Evolutionary conservation across 371 early-diverging fungal species (phyloP).

Genomic region (Basidiobolus meristosporus): DNA sequence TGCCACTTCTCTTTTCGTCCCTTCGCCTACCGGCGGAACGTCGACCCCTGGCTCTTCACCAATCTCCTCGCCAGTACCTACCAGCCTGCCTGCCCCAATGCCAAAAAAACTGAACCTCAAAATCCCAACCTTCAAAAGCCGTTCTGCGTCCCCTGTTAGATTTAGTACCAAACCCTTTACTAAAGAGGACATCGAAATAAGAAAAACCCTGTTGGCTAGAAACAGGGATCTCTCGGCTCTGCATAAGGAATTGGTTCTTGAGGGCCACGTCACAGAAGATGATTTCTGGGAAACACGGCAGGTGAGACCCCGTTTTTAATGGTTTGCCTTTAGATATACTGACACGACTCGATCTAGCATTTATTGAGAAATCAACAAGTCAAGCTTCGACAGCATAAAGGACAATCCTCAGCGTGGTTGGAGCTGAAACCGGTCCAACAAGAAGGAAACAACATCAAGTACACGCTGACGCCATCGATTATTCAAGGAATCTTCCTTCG

Average conservation of each 20-base stretch:
- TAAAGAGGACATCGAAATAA: conserved; percentile 26
- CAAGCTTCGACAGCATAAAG: conserved; percentile 52
- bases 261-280: conserved; percentile 58
- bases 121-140: conserved; percentile 5
- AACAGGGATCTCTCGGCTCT: conserved; percentile 42
- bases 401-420: conserved; percentile 63
- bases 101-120: conserved; percentile 4
- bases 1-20: conserved; percentile 4
- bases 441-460: conserved; percentile 65
- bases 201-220: conserved; percentile 37
- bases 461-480: conserved; percentile 71
- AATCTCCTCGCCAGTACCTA: conserved; percentile 6
- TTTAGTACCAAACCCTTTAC: conserved; percentile 9
- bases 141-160: conserved; percentile 7
- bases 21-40: neutral
- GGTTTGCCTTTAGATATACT: conserved; percentile 2
- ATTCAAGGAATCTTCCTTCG: conserved; percentile 79
- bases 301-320: conserved; percentile 20
- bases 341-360: conserved; percentile 14
- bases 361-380: conserved; percentile 49
- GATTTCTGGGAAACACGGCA: conserved; percentile 81
- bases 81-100: neutral
- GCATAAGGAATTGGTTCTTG: conserved; percentile 63
- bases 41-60: neutral
- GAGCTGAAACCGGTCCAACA: conserved; percentile 59